Conservation (phyloP, 169 alveolate species). For the Plasmodium malariae region DNA sequence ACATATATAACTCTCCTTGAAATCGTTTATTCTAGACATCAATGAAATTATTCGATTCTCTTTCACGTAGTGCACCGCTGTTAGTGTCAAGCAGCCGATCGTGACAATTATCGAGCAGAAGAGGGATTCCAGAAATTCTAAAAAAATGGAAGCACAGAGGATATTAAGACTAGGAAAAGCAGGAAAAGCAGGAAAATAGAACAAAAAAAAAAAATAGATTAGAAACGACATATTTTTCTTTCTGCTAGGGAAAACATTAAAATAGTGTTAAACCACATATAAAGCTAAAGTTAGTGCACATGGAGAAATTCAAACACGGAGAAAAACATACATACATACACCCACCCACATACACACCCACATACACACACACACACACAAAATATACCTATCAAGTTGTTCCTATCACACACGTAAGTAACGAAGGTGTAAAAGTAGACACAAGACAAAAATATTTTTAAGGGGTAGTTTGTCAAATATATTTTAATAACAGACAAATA, state of each 20-base stretch:
- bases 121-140: slow-evolving; percentile 48
- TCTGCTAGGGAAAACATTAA: no score
- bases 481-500: slow-evolving; percentile 65
- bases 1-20: slow-evolving; percentile 25
- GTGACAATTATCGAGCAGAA: slow-evolving; percentile 45
- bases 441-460: slow-evolving; percentile 63
- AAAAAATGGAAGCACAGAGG: not conserved
- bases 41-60: slow-evolving; percentile 30
- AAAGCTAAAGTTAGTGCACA: not conserved
- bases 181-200: not conserved
- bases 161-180: not conserved
- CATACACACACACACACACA: not conserved
- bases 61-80: slow-evolving; percentile 42
- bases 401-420: slow-evolving; percentile 52
- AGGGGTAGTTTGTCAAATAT: slow-evolving; percentile 52
- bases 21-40: slow-evolving; percentile 26
- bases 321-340: not conserved
- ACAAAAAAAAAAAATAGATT: not conserved
- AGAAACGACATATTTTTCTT: no score
- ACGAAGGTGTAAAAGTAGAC: slow-evolving; percentile 62
- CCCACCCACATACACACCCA: not conserved
- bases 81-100: slow-evolving; percentile 9
- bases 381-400: slow-evolving; percentile 33
- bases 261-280: no score
- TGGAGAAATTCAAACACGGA: not conserved